Base-by-base conservation (phyloP, 169 alveolate genomes). In the Plasmodium relictum region DNA sequence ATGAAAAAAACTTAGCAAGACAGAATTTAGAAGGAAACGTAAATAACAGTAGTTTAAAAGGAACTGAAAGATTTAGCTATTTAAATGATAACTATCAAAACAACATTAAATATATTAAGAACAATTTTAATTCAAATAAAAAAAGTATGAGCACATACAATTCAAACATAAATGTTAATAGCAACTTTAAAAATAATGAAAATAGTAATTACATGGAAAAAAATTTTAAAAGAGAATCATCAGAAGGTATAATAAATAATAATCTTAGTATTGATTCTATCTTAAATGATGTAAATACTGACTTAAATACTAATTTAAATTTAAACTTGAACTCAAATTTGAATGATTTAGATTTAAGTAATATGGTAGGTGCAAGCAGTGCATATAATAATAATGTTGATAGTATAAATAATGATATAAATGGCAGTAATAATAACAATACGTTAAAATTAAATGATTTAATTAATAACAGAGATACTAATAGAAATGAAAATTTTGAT, bases 401-500 rank as follows among this genome's bases (percentile, higher is more conserved):
- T 24, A 71, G 31, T 16, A 24, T 1, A 8, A 42, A 45, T 31
- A 54, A 68, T 54, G 73, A 80, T 54, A 48, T 26, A 66, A 80
- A 68, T 16, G 52, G 66, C 26, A 80, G 56, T 42, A 80, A n/a
- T 44, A 76, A 31, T 68, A 42, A 48, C 45, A 69, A 58, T 14
- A 42, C 56, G 48, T 44, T 37, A 52, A 80, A 80, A 6, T 39
- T 61, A 56, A 69, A 68, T 50, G 66, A 20, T 22, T 18, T 80
- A 45, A 80, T 68, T 18, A 80, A 80, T 52, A 68, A 45, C 50
- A 54, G 56, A 22, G 83, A 80, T 6, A 45, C 37, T 3, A 58
- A 80, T n/a, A 65, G 50, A 42, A 68, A 54, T 68, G 90, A 80
- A 26, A 48, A 39, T 10, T 66, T 68, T 42, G 90, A 80, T 14